These are phyloP conservation scores for Hansenula anomala DNA, from an alignment of 1,139 yeast genomes.

Conservation along the genomic window DNA sequence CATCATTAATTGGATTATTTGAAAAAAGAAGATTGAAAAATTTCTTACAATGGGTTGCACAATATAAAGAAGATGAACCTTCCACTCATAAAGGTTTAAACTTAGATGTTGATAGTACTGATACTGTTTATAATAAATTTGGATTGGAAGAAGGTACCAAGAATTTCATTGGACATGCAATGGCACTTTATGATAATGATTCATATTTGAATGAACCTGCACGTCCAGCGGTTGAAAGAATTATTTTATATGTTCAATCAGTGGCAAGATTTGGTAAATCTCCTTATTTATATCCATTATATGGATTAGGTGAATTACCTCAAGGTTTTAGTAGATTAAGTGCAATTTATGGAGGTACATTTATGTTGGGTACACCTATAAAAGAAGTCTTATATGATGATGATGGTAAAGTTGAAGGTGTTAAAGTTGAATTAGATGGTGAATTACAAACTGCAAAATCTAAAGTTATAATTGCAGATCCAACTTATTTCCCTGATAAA, in stretches of 20 bases:
- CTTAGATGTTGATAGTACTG: constrained; percentile 87
- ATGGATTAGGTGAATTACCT: constrained; percentile 96
- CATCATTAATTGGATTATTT: constrained; percentile 92
- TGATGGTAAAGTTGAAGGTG: constrained; percentile 76
- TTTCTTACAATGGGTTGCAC: constrained; percentile 83
- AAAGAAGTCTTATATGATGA: constrained; percentile 78
- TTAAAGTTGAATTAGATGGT: constrained; percentile 79
- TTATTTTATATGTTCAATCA: constrained; percentile 79
- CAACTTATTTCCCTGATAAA: constrained; percentile 93
- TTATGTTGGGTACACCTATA: constrained; percentile 94
- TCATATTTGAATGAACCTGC: constrained; percentile 88
- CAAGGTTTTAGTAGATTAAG: constrained; percentile 97
- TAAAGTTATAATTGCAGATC: constrained; percentile 94
- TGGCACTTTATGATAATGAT: constrained; percentile 96
- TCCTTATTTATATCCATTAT: constrained; percentile 92
- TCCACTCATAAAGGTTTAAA: constrained; percentile 85
- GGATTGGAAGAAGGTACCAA: constrained; percentile 92
- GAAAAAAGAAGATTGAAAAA: constrained; percentile 94
- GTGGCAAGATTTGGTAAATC: constrained; percentile 96
- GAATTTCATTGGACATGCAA: constrained; percentile 96
- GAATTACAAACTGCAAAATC: constrained; percentile 61
- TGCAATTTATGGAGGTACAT: constrained; percentile 98
- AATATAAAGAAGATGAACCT: constrained; percentile 71
- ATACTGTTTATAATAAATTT: constrained; percentile 81
- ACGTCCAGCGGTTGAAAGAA: constrained; percentile 85